Evolutionary conservation across 768 basidiomycete genomes (phyloP).

Genomic region (Kwoniella europaea): DNA sequence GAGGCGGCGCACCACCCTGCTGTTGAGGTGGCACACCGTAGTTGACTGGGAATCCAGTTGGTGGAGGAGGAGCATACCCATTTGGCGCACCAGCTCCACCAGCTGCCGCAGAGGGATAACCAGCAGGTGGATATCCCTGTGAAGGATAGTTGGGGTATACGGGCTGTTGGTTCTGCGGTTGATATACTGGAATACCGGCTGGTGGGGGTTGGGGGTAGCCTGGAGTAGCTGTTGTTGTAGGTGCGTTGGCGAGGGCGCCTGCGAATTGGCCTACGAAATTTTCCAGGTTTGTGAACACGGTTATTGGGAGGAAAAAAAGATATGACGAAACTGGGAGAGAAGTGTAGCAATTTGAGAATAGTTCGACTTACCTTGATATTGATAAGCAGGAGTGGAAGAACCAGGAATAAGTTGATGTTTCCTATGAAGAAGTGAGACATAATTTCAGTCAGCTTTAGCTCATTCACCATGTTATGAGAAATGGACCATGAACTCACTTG

Average conservation of each 20-base stretch:
- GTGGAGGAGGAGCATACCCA: constrained; percentile 39
- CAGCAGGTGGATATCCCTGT: constrained; percentile 23
- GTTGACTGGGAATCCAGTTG: constrained; percentile 40
- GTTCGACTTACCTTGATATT: constrained; percentile 46
- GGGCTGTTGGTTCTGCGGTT: constrained; percentile 34
- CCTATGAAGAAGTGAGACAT: constrained; percentile 62
- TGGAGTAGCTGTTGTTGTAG: constrained; percentile 22
- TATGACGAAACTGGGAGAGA: too few relatives aligned
- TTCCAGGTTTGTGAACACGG: too few relatives aligned
- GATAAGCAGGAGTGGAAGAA: constrained; percentile 23
- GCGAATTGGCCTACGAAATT: constrained; percentile 82
- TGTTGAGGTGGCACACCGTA: constrained; percentile 23
- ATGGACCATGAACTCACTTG: constrained; percentile 61
- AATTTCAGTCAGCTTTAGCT: not conserved
- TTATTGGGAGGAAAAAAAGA: too few relatives aligned
- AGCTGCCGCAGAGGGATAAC: constrained; percentile 24
- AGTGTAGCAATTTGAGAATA: not conserved
- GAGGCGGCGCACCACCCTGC: constrained; percentile 28
- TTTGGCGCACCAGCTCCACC: constrained; percentile 19
- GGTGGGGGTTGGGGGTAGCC: constrained; percentile 43
- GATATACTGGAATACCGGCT: constrained; percentile 55
- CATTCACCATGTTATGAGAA: not conserved
- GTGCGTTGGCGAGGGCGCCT: constrained; percentile 69
- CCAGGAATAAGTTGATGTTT: constrained; percentile 62
- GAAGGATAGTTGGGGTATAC: constrained; percentile 27